These are phyloP conservation scores for Ophiognomonia clavigignenti-juglandacearum DNA, from an alignment of 2,329 filamentous ascomycete species.

Conservation along the genomic window DNA sequence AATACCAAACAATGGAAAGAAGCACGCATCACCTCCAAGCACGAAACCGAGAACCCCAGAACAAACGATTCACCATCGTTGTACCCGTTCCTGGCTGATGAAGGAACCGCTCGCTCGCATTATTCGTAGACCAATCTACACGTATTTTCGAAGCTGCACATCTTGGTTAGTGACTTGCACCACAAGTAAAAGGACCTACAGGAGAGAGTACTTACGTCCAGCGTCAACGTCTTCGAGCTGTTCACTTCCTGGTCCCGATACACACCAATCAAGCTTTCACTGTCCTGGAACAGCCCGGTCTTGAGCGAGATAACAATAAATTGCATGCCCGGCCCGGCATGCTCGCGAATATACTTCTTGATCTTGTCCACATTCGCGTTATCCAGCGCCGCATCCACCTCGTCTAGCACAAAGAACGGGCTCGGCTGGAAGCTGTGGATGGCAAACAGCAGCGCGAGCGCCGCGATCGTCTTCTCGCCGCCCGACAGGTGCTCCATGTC, in stretches of 20 bases:
- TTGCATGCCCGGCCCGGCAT: constrained; percentile 95
- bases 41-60: not conserved
- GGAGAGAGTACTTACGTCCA: constrained; percentile 69
- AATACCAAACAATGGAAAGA: not conserved
- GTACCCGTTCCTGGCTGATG: not conserved
- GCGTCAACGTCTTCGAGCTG: constrained; percentile 81
- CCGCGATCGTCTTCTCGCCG: constrained; percentile 98
- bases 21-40: not conserved
- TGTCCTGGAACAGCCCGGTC: constrained; percentile 91
- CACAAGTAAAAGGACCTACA: no score
- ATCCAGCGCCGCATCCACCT: constrained; percentile 96
- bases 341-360: constrained; percentile 91
- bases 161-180: not conserved
- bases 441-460: constrained; percentile 90
- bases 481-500: constrained; percentile 99
- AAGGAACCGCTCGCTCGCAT: not conserved
- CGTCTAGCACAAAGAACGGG: constrained; percentile 96
- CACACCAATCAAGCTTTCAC: constrained; percentile 90
- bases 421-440: constrained; percentile 94
- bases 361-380: constrained; percentile 96
- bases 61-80: not conserved
- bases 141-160: constrained; percentile 15
- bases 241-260: constrained; percentile 94
- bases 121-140: not conserved
- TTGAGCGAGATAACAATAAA: constrained; percentile 98